These are phyloP conservation scores for Megacollybia platyphylla DNA, from an alignment of 1,284 basidiomycete genomes.

Conservation along the genomic window DNA sequence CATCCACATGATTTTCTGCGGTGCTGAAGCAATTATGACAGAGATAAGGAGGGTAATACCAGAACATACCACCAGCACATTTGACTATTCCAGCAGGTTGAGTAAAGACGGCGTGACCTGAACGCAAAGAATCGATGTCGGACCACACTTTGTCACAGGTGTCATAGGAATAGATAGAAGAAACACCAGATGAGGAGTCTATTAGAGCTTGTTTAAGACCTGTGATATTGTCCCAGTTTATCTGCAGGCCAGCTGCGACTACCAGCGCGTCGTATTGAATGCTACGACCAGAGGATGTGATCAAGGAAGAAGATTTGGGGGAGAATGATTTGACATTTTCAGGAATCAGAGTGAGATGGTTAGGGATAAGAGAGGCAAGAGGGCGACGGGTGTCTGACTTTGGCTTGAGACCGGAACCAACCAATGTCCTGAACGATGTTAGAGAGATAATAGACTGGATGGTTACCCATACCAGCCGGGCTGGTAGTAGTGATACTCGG, in stretches of 20 bases:
- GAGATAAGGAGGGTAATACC: neutral
- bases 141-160: conserved; percentile 83
- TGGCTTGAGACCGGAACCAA: conserved; percentile 75
- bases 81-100: conserved; percentile 93
- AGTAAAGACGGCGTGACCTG: conserved; percentile 87
- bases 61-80: conserved; percentile 73
- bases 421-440: conserved; percentile 62
- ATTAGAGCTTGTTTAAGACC: conserved; percentile 72
- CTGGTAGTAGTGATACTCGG: conserved; percentile 73
- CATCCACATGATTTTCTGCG: conserved; percentile 95
- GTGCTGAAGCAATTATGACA: conserved; percentile 34
- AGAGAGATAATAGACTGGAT: conserved; percentile 2
- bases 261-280: conserved; percentile 83
- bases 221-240: conserved; percentile 70
- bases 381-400: conserved; percentile 58
- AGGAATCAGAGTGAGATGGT: conserved; percentile 62
- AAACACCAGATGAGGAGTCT: conserved; percentile 73
- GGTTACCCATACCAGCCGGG: conserved; percentile 57
- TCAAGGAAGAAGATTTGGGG: conserved; percentile 66
- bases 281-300: conserved; percentile 55
- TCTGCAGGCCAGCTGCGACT: conserved; percentile 82
- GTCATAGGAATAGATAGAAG: conserved; percentile 87
- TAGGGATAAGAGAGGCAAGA: conserved; percentile 59
- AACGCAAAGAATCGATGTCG: conserved; percentile 64
- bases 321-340: conserved; percentile 70